Evolutionary conservation across 2,329 filamentous ascomycete species (phyloP).

Genomic region (Colletotrichum sp.): DNA sequence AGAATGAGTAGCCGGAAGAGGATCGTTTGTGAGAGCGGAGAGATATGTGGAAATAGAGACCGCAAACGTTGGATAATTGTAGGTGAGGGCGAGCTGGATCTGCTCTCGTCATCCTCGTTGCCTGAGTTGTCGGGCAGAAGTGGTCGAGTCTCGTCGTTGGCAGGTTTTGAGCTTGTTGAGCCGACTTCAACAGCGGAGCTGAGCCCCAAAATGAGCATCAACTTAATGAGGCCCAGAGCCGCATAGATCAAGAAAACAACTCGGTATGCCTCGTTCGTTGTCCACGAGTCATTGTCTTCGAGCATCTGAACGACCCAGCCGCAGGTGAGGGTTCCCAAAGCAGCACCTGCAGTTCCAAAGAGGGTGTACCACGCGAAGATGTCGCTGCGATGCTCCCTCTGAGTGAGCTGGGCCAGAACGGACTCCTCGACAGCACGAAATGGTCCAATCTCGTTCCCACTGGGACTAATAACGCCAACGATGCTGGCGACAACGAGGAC

Average conservation of each 20-base stretch:
- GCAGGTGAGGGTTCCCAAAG: slow-evolving; percentile 62
- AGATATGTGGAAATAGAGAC: slow-evolving; percentile 15
- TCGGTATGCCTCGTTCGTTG: slow-evolving; percentile 53
- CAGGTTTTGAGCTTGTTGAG: background rate
- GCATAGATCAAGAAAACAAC: slow-evolving; percentile 64
- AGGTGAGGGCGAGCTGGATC: too few relatives aligned
- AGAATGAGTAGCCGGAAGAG: slow-evolving; percentile 17
- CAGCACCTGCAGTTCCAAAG: slow-evolving; percentile 63
- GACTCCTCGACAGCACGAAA: slow-evolving; percentile 69
- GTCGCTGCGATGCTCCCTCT: slow-evolving; percentile 50
- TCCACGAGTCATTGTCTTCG: slow-evolving; percentile 46
- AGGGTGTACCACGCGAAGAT: slow-evolving; percentile 69
- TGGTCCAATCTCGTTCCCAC: slow-evolving; percentile 68
- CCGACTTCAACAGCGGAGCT: slow-evolving; percentile 50
- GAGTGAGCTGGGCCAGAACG: slow-evolving; percentile 61
- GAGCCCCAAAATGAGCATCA: slow-evolving; percentile 55
- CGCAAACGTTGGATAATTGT: background rate
- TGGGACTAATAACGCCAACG: slow-evolving; percentile 65
- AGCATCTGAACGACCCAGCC: slow-evolving; percentile 65
- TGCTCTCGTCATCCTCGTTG: background rate
- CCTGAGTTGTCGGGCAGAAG: background rate
- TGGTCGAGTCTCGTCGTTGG: background rate
- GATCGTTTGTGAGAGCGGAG: slow-evolving; percentile 14
- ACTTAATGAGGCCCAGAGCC: slow-evolving; percentile 60
- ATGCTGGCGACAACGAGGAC: slow-evolving; percentile 61